Evolutionary conservation across 2,329 filamentous ascomycete genomes (phyloP), one percentile per base, ranked within the genome.

Genomic region (Aspergillus japonicus): DNA sequence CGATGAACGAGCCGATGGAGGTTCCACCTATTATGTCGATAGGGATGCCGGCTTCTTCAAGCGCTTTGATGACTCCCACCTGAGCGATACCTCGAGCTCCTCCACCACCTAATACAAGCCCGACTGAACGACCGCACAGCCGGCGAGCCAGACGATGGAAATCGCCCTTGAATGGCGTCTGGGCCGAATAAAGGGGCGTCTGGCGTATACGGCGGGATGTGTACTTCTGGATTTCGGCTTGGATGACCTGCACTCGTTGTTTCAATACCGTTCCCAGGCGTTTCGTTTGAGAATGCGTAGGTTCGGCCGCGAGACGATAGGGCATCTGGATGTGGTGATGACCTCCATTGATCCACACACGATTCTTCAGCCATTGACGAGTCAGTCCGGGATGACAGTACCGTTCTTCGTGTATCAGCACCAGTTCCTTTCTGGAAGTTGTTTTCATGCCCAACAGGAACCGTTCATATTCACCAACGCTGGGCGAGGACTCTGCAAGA

Each of bases 321-420:
- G 90, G 84, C 95, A 99, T 98, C 70, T 99, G 95, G 12, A 99
- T 90, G 68, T 99, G 95, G 71, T 96, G 95, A 73, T 99, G 96
- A 5, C 94, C 94, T 16, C 95, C 95, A 66, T 98, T 99, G 75
- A 99, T 95, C 95, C 95, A 99, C 62, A 96, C 88, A 1, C 95
- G 89, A 69, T 96, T 97, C 62, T 89, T 87, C 14, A 99, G 79
- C 95, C 95, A 99, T 33, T 89, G 87, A 54, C 95, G 83, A 0
- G 95, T 97, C 39, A 96, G 75, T 0, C 95, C 95, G 4, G 92
- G 88, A 0, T 85, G 83, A 48, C 91, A 96, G 74, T 93, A 98
- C 53, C 93, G 85, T 69, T 99, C 95, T 0, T 90, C 82, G 73
- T 99, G 96, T 2, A 99, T 79, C 24, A 99, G 79, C 1, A 99